Evolutionary conservation across 2,329 filamentous ascomycete species (phyloP).

Genomic region (Lasiodiplodia citricola): DNA sequence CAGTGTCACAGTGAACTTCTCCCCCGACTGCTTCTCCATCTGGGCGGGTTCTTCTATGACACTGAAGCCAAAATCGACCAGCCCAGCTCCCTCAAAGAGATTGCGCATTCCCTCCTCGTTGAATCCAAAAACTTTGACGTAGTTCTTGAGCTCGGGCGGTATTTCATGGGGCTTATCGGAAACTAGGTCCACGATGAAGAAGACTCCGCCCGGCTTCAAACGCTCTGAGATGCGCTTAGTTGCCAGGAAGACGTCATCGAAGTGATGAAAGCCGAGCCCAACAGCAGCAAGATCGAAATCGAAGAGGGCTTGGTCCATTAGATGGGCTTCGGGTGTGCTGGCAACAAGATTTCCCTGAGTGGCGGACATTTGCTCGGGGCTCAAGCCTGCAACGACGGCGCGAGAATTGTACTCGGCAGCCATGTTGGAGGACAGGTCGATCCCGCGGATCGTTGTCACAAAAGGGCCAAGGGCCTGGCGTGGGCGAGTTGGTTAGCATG

Average conservation of each 20-base stretch:
- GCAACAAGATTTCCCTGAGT: constrained; percentile 45
- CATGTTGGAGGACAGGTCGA: constrained; percentile 77
- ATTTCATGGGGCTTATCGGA: constrained; percentile 32
- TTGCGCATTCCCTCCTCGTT: constrained; percentile 61
- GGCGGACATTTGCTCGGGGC: constrained; percentile 33
- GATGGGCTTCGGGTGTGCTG: constrained; percentile 31
- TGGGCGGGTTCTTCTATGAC: constrained; percentile 58
- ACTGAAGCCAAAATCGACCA: constrained; percentile 62
- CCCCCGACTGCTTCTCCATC: constrained; percentile 37
- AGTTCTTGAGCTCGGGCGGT: constrained; percentile 49
- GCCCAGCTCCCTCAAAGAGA: constrained; percentile 69
- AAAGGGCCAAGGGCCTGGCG: constrained; percentile 64
- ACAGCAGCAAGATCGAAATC: constrained; percentile 52
- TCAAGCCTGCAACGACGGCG: constrained; percentile 43
- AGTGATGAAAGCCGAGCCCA: constrained; percentile 54
- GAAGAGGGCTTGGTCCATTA: constrained; percentile 40
- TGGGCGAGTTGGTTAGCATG: background rate
- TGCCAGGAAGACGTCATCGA: constrained; percentile 65
- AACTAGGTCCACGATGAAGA: constrained; percentile 72
- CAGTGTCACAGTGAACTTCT: constrained; percentile 1
- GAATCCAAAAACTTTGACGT: constrained; percentile 72
- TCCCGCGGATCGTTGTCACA: constrained; percentile 66
- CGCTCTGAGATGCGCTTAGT: constrained; percentile 65
- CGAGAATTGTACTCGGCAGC: constrained; percentile 68
- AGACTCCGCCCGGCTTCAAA: constrained; percentile 68